These are phyloP conservation scores for Saccharum officinarum DNA, from an alignment of 176 grass and related monocot genomes.

Conservation along the genomic window DNA sequence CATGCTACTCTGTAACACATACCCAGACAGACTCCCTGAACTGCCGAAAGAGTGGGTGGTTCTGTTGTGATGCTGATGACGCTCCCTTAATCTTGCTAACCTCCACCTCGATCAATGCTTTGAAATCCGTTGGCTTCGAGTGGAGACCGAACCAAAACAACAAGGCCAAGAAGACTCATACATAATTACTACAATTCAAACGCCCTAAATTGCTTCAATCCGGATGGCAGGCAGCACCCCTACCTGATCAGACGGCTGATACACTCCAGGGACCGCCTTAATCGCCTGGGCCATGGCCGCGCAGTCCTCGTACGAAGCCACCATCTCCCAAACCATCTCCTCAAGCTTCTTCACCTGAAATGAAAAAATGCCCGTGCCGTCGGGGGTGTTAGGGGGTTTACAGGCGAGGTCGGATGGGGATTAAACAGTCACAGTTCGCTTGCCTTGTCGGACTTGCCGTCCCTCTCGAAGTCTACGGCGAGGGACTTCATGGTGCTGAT, in stretches of 20 bases:
- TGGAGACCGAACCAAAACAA: constrained; percentile 14
- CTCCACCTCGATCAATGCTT: constrained; percentile 50
- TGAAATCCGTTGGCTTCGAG: constrained; percentile 68
- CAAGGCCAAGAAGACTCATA: constrained; percentile 12
- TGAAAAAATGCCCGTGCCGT: neutral
- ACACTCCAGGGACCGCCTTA: constrained; percentile 45
- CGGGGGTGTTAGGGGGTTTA: neutral
- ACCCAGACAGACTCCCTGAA: constrained; percentile 90
- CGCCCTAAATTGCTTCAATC: neutral
- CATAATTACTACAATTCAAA: constrained; percentile 9
- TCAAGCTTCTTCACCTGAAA: constrained; percentile 75
- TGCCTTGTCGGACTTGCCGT: constrained; percentile 52
- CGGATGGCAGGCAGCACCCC: neutral
- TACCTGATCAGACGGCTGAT: constrained; percentile 80
- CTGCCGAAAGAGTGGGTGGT: constrained; percentile 62
- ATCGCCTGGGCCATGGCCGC: constrained; percentile 55
- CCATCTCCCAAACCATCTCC: constrained; percentile 50
- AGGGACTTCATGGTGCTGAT: constrained; percentile 58
- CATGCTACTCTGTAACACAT: constrained; percentile 8
- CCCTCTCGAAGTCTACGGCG: constrained; percentile 72
- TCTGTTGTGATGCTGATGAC: constrained; percentile 40
- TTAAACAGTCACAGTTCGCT: neutral
- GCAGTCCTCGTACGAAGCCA: constrained; percentile 68
- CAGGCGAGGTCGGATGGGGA: neutral
- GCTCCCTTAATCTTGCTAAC: constrained; percentile 59